Evolutionary conservation across 164 flowering plant genomes (phyloP).

Genomic region (Platanus orientalis): DNA sequence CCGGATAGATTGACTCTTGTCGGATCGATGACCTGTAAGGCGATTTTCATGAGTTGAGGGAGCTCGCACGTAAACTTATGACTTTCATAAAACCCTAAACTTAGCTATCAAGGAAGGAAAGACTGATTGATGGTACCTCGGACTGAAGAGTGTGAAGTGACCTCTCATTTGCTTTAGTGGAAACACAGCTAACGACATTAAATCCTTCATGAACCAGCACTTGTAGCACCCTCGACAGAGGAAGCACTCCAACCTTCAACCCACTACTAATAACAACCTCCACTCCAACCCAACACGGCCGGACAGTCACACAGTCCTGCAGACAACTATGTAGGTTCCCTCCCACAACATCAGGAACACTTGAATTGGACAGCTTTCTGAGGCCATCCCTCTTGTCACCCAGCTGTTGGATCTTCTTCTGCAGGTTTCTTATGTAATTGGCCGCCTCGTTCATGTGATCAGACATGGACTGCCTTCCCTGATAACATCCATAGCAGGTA

Average conservation of each 20-base stretch:
- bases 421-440: no score
- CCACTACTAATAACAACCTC: constrained; percentile 28
- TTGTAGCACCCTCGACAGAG: constrained; percentile 29
- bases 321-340: background rate
- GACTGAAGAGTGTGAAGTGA: constrained; percentile 7
- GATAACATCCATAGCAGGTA: background rate
- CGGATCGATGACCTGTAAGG: constrained; percentile 3
- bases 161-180: constrained; percentile 2
- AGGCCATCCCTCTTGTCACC: background rate
- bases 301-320: constrained; percentile 13
- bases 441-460: no score
- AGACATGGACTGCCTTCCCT: no score
- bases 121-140: constrained; percentile 4
- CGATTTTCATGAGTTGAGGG: background rate
- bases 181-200: constrained; percentile 4
- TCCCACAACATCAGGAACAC: background rate
- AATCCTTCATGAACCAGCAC: constrained; percentile 7
- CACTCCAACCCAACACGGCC: constrained; percentile 26
- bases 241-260: constrained; percentile 5
- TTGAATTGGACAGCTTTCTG: background rate
- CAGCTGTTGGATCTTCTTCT: no score
- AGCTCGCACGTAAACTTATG: background rate
- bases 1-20: background rate
- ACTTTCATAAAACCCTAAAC: background rate
- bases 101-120: no score